Evolutionary conservation across 202 grass and related monocot genomes (phyloP).

Genomic region (Digitaria exilis): DNA sequence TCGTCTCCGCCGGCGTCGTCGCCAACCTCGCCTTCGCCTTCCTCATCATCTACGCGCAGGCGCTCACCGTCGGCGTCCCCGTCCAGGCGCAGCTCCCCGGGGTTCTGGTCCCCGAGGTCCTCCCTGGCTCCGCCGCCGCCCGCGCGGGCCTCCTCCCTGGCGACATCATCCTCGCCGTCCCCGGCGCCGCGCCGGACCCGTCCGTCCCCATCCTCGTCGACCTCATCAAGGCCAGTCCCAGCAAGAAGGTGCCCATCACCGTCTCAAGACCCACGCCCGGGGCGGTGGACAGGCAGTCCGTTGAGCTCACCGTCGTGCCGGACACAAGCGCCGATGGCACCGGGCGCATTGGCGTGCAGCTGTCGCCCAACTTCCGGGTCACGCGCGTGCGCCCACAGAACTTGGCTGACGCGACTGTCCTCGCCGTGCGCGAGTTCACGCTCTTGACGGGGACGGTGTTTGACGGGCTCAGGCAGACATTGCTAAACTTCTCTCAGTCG

Average conservation of each 20-base stretch:
- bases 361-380: constrained; percentile 71
- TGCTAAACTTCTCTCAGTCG: constrained; percentile 85
- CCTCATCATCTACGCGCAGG: constrained; percentile 78
- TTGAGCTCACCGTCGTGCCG: constrained; percentile 72
- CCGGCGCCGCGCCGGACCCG: constrained; percentile 53
- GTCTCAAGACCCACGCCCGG: constrained; percentile 44
- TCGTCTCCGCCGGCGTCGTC: constrained; percentile 80
- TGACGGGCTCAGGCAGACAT: constrained; percentile 81
- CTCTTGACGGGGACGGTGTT: constrained; percentile 54
- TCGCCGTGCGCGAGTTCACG: constrained; percentile 67
- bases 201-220: constrained; percentile 74
- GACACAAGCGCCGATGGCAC: constrained; percentile 70
- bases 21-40: constrained; percentile 87
- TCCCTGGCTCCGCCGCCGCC: constrained; percentile 63
- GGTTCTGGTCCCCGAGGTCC: constrained; percentile 77
- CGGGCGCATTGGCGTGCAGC: constrained; percentile 77
- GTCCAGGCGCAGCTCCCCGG: constrained; percentile 74
- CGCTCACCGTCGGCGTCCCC: constrained; percentile 84
- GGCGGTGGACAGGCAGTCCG: background rate
- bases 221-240: constrained; percentile 69
- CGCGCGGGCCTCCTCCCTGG: constrained; percentile 69
- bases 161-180: constrained; percentile 76
- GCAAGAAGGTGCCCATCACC: constrained; percentile 62
- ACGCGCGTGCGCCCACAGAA: constrained; percentile 57
- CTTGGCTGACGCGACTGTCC: constrained; percentile 54